Evolutionary conservation across 2,329 filamentous ascomycete genomes (phyloP).

Genomic region (Ceratocystis albifundus): DNA sequence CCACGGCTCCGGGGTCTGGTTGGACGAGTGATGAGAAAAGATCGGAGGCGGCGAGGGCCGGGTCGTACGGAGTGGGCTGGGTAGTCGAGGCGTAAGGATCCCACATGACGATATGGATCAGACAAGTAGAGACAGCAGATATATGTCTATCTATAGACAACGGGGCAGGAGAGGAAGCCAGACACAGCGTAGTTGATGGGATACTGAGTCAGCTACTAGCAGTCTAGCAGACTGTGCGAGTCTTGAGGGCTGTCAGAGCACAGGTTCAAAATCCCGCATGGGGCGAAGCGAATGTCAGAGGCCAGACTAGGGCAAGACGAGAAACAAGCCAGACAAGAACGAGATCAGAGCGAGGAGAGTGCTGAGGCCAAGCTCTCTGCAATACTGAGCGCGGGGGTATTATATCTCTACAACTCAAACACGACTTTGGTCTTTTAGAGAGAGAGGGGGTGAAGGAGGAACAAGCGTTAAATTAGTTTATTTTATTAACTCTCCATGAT

Average conservation of each 20-base stretch:
- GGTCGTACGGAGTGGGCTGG: background rate
- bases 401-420: background rate
- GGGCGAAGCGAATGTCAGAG: background rate
- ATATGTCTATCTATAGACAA: background rate
- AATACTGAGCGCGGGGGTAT: background rate
- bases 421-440: background rate
- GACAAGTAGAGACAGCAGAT: too few relatives aligned
- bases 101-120: conserved; percentile 17
- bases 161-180: background rate
- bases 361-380: background rate
- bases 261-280: background rate
- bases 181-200: background rate
- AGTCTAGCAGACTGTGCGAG: background rate
- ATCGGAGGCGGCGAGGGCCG: background rate
- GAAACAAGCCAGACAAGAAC: background rate
- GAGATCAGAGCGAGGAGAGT: background rate
- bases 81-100: conserved; percentile 20
- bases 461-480: background rate
- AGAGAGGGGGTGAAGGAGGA: background rate
- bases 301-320: background rate
- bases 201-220: background rate
- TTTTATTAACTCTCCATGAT: background rate
- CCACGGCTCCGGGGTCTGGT: background rate
- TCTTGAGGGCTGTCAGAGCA: background rate
- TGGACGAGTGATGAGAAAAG: background rate